Base-by-base conservation (phyloP, 352 stramenopile species). In the Pythium dissotocum region DNA sequence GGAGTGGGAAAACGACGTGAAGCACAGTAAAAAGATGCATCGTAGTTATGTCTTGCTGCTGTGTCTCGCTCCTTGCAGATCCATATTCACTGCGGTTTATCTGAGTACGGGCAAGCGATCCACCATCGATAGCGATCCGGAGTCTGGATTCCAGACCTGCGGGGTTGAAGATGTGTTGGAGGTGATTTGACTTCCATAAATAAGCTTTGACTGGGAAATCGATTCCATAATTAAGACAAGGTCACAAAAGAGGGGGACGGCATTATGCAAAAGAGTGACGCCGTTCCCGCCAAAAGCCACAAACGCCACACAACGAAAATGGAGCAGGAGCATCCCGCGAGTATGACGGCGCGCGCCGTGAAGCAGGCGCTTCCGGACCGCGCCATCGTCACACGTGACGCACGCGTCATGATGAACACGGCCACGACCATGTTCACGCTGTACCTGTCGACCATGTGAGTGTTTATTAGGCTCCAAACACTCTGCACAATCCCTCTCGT, bases 371-470 rank as follows among this genome's bases (percentile, higher is more conserved):
- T 95, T 28, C 82, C 83, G 2, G 82, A 89, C 62, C 84, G 87
- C 58, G 73, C 85, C 9, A 82, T 87, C 56, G 54, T 93, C 54
- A 87, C 83, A 7, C 86, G 80, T 49, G 87, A 95, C 60, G 87
- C 81, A 32, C 79, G 79, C 6, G 65, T 77, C 49, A 90, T 82
- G 33, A 60, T 95, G 16, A 93, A 95, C 73, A 83, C 83, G 30
- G 83, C 83, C 13, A 69, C 81, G 30, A 91, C 76, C 69, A 83
- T 95, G 69, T 95, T 95, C 64, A 88, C 85, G 59, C 68, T 94
- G 36, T 95, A 92, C 57, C 65, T 93, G 48, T 79, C 82, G 42
- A 77, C 87, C 10, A 70, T 88, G 87, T 95, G 65, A 58, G 84
- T 80, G 2, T 6, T 6, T 30, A 30, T 7, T 26, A 18, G 58